Conservation (phyloP, 2,329 filamentous ascomycete genomes). For the Albophoma yamanashiensis region DNA sequence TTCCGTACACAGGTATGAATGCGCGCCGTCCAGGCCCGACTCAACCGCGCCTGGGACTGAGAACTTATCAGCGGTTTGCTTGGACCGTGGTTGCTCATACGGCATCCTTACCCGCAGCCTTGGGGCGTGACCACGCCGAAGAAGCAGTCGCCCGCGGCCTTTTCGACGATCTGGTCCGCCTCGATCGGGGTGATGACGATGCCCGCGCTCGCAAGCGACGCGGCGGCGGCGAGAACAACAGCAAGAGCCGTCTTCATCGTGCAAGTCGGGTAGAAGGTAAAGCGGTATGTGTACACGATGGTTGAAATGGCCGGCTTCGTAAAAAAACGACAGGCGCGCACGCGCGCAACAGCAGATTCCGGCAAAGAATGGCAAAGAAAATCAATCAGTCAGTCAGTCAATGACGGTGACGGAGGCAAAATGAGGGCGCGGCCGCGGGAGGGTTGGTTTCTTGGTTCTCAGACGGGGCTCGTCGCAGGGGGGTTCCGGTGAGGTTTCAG, state of each 20-base stretch:
- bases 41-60: not conserved
- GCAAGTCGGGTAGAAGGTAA: not conserved
- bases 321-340: not conserved
- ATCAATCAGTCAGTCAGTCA: not conserved
- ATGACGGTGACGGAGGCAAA: not conserved
- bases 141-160: conserved; percentile 38
- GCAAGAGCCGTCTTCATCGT: conserved; percentile 19
- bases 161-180: conserved; percentile 39
- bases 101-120: conserved; percentile 42
- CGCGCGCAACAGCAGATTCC: not conserved
- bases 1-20: not conserved
- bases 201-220: conserved; percentile 38
- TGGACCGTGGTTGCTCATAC: fast-evolving
- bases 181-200: conserved; percentile 45
- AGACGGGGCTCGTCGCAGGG: conserved; percentile 4
- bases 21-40: not conserved
- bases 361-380: not conserved
- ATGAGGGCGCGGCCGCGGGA: not conserved
- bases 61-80: not conserved
- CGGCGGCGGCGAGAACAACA: conserved; percentile 29
- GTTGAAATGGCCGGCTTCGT: not conserved
- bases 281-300: not conserved
- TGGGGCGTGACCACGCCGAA: conserved; percentile 44
- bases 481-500: conserved; percentile 16
- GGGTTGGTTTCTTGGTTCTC: not conserved